A percentile compares a stretch with the other conserved stretches of the same genome.
These are phyloP conservation scores for Smittium culicis DNA, from an alignment of 371 early-diverging fungal species.

Conservation along the genomic window DNA sequence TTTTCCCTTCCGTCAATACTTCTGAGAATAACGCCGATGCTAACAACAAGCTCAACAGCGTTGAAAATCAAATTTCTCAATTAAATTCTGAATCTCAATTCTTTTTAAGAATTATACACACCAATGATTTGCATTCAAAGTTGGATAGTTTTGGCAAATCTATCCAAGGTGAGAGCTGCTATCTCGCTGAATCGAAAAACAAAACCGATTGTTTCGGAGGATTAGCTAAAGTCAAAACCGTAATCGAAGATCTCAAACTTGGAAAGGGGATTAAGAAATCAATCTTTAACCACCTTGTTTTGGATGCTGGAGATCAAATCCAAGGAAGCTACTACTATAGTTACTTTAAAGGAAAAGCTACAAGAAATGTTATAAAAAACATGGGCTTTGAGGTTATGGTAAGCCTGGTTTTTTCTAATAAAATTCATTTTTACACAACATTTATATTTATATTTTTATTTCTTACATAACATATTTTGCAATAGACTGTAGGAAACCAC, in stretches of 20 bases:
- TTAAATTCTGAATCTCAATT: neutral
- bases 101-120: slow-evolving; percentile 37
- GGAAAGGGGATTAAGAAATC: slow-evolving; percentile 9
- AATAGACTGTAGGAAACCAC: slow-evolving; percentile 47
- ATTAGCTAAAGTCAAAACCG: slow-evolving; percentile 39
- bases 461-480: neutral
- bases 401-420: neutral
- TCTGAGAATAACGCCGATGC: neutral
- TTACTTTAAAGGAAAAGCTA: slow-evolving; percentile 33
- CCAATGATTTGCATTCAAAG: slow-evolving; percentile 52
- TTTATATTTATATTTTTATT: slow-evolving; percentile 2
- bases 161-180: slow-evolving; percentile 26
- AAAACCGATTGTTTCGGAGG: slow-evolving; percentile 43
- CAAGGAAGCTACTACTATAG: slow-evolving; percentile 48
- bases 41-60: neutral
- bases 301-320: slow-evolving; percentile 60
- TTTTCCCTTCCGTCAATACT: neutral
- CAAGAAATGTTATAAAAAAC: slow-evolving; percentile 40
- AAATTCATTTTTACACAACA: neutral
- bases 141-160: slow-evolving; percentile 38
- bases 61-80: neutral
- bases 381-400: slow-evolving; percentile 39
- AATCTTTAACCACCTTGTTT: slow-evolving; percentile 28
- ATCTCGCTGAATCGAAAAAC: slow-evolving; percentile 31
- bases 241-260: slow-evolving; percentile 32